Percentiles rank a stretch among this genome's conserved stretches.
phyloP scores from a whole-genome alignment of 2,329 filamentous ascomycete genomes.

The Fusarium sp. region DNA sequence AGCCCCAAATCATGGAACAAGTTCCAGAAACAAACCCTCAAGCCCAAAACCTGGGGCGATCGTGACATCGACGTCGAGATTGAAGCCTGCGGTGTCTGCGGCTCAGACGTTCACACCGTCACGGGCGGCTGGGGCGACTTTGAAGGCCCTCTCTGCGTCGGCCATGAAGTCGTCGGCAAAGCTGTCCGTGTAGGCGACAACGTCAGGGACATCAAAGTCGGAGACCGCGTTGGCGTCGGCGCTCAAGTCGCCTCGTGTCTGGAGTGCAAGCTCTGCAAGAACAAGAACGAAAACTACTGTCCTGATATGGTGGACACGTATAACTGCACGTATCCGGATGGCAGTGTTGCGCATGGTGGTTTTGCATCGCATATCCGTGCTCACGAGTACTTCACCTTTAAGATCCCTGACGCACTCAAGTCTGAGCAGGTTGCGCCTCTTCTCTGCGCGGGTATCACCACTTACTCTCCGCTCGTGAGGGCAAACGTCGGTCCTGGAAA shows the following conservation, averaged over 20 bases:
- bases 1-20: constrained; percentile 54
- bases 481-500: constrained; percentile 76
- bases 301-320: constrained; percentile 64
- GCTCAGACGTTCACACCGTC: constrained; percentile 66
- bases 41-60: constrained; percentile 73
- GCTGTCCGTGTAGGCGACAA: constrained; percentile 62
- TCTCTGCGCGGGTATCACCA: constrained; percentile 80
- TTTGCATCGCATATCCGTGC: constrained; percentile 60
- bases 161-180: constrained; percentile 72
- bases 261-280: constrained; percentile 55
- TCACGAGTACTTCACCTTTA: constrained; percentile 67
- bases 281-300: constrained; percentile 69
- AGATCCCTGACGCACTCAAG: constrained; percentile 63
- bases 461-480: constrained; percentile 73
- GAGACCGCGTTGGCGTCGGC: constrained; percentile 64
- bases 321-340: constrained; percentile 64
- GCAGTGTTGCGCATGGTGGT: constrained; percentile 73
- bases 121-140: constrained; percentile 56
- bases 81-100: constrained; percentile 73
- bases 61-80: constrained; percentile 72
- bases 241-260: constrained; percentile 37
- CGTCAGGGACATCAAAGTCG: constrained; percentile 64
- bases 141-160: constrained; percentile 62
- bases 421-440: constrained; percentile 69
- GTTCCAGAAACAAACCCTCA: constrained; percentile 51